phyloP scores from a whole-genome alignment of 805 yeast species.

The Monosporozyma yasuniensis region DNA sequence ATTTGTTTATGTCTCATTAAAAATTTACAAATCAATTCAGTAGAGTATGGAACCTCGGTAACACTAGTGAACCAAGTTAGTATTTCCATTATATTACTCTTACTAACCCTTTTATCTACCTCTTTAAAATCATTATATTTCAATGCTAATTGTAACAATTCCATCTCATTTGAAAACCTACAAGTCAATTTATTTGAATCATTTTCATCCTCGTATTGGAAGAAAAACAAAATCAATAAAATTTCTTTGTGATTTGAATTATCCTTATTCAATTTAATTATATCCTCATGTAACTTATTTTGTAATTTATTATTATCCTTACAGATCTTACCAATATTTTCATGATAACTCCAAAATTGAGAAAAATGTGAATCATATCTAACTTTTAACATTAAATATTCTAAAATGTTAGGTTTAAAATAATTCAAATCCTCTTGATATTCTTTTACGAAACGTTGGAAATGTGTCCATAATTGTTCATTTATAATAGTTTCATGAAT shows the following conservation, averaged over 20 bases:
- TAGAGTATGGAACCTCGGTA: constrained; percentile 5
- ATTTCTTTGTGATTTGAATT: constrained; percentile 4
- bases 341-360: constrained; percentile 7
- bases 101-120: constrained; percentile 13
- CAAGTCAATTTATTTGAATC: background rate
- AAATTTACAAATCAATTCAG: constrained; percentile 9
- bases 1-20: constrained; percentile 14
- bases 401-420: constrained; percentile 15
- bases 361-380: constrained; percentile 5
- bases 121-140: constrained; percentile 21
- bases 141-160: background rate
- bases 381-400: constrained; percentile 16
- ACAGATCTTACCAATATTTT: constrained; percentile 4
- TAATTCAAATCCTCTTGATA: constrained; percentile 21
- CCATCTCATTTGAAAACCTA: background rate
- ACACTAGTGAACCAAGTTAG: constrained; percentile 14
- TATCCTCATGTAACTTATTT: constrained; percentile 2
- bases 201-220: background rate
- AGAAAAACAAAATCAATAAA: constrained; percentile 4
- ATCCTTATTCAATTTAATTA: constrained; percentile 16
- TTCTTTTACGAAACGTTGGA: constrained; percentile 12
- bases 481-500: constrained; percentile 14
- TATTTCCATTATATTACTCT: constrained; percentile 12
- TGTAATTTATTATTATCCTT: background rate
- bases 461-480: constrained; percentile 12